These are phyloP conservation scores for Aspergillus asperescens DNA, from an alignment of 495 filamentous ascomycete genomes.

Conservation along the genomic window DNA sequence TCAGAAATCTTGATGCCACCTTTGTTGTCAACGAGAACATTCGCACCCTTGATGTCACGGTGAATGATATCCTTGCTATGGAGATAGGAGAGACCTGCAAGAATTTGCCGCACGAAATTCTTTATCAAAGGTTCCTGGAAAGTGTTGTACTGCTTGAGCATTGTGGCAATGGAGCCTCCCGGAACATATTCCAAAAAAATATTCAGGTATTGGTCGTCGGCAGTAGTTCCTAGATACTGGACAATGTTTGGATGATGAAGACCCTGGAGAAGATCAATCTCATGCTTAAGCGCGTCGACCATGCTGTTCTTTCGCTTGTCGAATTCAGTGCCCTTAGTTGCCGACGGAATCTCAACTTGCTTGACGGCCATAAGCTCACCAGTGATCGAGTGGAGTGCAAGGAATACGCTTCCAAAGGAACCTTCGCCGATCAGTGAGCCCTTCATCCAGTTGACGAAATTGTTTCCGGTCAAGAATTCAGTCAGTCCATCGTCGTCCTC, in stretches of 20 bases:
- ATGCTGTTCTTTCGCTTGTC: conserved; percentile 94
- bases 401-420: conserved; percentile 93
- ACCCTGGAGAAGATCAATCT: conserved; percentile 90
- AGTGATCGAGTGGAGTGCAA: conserved; percentile 94
- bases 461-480: conserved; percentile 82
- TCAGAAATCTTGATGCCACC: conserved; percentile 99
- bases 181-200: conserved; percentile 99
- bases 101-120: conserved; percentile 95
- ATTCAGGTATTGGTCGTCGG: conserved; percentile 87
- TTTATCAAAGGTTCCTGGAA: conserved; percentile 89
- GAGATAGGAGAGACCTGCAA: conserved; percentile 89
- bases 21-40: conserved; percentile 98
- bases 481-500: conserved; percentile 75
- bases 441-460: conserved; percentile 99
- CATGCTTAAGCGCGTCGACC: conserved; percentile 93
- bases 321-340: conserved; percentile 67
- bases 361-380: conserved; percentile 98
- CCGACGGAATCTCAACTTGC: conserved; percentile 89
- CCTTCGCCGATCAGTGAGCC: conserved; percentile 94
- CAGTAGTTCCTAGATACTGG: conserved; percentile 91
- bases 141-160: conserved; percentile 97
- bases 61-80: conserved; percentile 96
- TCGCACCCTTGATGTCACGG: conserved; percentile 97
- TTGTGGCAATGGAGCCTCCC: conserved; percentile 92
- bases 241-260: conserved; percentile 97